phyloP scores from a whole-genome alignment of 805 yeast genomes.

The Suhomyces sp. region DNA sequence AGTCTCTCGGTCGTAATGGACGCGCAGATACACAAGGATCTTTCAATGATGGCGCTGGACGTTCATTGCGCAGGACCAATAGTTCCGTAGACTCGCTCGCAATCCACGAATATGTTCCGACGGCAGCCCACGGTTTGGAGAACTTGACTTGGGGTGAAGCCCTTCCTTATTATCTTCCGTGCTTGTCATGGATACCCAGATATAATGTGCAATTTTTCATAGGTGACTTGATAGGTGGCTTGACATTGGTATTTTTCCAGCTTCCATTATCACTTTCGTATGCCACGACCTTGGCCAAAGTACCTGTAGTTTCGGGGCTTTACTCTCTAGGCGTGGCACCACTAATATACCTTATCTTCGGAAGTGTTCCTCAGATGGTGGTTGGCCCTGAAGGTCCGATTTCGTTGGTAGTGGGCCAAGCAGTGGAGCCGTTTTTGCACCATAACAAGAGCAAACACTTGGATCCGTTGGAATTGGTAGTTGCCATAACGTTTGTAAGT shows the following conservation, averaged over 20 bases:
- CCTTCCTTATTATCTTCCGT: slow-evolving; percentile 65
- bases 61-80: not conserved
- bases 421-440: slow-evolving; percentile 42
- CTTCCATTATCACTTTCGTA: slow-evolving; percentile 68
- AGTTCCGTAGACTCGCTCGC: not conserved
- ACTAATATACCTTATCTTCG: slow-evolving; percentile 38
- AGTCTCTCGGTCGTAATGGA: not conserved
- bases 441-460: slow-evolving; percentile 28
- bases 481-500: slow-evolving; percentile 67
- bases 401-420: slow-evolving; percentile 45
- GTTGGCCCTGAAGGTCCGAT: slow-evolving; percentile 49
- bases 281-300: slow-evolving; percentile 42
- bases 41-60: not conserved
- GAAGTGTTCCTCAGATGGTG: slow-evolving; percentile 46
- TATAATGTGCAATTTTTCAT: slow-evolving; percentile 42
- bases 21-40: not conserved
- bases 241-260: slow-evolving; percentile 86
- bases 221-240: slow-evolving; percentile 76
- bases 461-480: slow-evolving; percentile 51
- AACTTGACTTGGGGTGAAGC: slow-evolving; percentile 27
- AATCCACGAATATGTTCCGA: slow-evolving; percentile 21
- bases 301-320: slow-evolving; percentile 40
- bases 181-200: slow-evolving; percentile 61
- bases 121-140: slow-evolving; percentile 18
- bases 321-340: slow-evolving; percentile 40